Percentiles rank a stretch among this genome's conserved stretches.
Evolutionary conservation across 352 stramenopile genomes (phyloP).

Genomic region (Phytopythium boreale): DNA sequence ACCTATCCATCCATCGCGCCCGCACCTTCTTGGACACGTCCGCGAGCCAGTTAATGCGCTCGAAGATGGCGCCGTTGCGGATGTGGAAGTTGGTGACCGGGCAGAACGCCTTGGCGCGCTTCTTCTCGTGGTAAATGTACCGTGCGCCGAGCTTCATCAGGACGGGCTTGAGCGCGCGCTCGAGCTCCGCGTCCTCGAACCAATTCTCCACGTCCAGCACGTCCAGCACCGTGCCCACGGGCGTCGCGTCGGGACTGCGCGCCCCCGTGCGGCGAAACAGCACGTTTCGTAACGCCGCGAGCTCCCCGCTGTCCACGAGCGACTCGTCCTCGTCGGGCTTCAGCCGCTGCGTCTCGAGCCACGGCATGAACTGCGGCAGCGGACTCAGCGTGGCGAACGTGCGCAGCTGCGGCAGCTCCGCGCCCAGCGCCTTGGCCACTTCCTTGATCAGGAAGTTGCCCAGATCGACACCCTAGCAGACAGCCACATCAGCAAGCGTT

Average conservation of each 20-base stretch:
- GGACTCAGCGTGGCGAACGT: slow-evolving; percentile 95
- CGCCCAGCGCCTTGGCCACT: slow-evolving; percentile 82
- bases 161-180: slow-evolving; percentile 50
- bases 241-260: slow-evolving; percentile 11
- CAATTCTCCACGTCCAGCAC: slow-evolving; percentile 49
- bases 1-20: background rate
- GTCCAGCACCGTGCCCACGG: slow-evolving; percentile 32
- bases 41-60: slow-evolving; percentile 82
- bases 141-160: slow-evolving; percentile 56
- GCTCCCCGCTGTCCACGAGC: slow-evolving; percentile 30
- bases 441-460: slow-evolving; percentile 96
- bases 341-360: slow-evolving; percentile 84
- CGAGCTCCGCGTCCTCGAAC: slow-evolving; percentile 37
- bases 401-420: slow-evolving; percentile 61
- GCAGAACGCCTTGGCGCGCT: slow-evolving; percentile 77
- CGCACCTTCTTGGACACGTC: slow-evolving; percentile 72
- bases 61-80: slow-evolving; percentile 82
- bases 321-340: slow-evolving; percentile 24
- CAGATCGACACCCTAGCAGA: slow-evolving; percentile 87
- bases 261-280: slow-evolving; percentile 7
- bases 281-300: slow-evolving; percentile 25
- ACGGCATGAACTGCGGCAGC: slow-evolving; percentile 91
- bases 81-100: slow-evolving; percentile 85
- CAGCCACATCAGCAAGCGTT: background rate
- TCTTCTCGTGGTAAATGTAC: slow-evolving; percentile 84